Percentiles rank a stretch among this genome's conserved stretches.
Conservation (phyloP, 306 rosid genomes). For the Fragaria vesca region DNA sequence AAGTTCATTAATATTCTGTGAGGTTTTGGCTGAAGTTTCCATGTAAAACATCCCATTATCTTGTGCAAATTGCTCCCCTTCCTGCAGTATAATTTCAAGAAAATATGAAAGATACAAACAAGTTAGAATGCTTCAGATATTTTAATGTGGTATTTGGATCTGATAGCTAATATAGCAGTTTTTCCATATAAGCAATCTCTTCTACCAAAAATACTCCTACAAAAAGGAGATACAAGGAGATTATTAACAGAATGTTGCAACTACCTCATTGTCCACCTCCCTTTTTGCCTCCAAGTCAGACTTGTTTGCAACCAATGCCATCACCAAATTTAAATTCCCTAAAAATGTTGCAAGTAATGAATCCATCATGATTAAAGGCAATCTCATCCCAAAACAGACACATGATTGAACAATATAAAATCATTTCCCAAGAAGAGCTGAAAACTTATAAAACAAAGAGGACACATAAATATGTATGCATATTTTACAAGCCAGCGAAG, state of each 20-base stretch:
- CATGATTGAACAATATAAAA: background rate
- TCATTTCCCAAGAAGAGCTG: background rate
- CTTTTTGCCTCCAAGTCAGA: constrained; percentile 66
- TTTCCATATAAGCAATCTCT: background rate
- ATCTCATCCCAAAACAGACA: constrained; percentile 5
- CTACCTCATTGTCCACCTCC: constrained; percentile 71
- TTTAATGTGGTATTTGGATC: background rate
- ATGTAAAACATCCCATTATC: constrained; percentile 81
- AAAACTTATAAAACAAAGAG: background rate
- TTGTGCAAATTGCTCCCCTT: constrained; percentile 67
- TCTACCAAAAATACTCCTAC: background rate
- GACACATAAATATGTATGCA: background rate
- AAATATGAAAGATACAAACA: background rate
- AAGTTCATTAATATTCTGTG: constrained; percentile 71
- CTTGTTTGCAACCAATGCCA: constrained; percentile 84
- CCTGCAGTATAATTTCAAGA: constrained; percentile 38
- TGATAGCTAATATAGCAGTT: background rate
- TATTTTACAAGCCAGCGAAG: background rate
- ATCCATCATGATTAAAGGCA: background rate
- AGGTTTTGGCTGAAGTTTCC: constrained; percentile 86
- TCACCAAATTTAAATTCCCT: constrained; percentile 67
- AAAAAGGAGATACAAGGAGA: background rate
- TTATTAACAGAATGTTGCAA: constrained; percentile 1
- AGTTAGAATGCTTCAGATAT: background rate
- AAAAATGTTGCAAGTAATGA: background rate